These are phyloP conservation scores for Dactylella cylindrospora DNA, from an alignment of 2,329 filamentous ascomycete species.

Conservation along the genomic window DNA sequence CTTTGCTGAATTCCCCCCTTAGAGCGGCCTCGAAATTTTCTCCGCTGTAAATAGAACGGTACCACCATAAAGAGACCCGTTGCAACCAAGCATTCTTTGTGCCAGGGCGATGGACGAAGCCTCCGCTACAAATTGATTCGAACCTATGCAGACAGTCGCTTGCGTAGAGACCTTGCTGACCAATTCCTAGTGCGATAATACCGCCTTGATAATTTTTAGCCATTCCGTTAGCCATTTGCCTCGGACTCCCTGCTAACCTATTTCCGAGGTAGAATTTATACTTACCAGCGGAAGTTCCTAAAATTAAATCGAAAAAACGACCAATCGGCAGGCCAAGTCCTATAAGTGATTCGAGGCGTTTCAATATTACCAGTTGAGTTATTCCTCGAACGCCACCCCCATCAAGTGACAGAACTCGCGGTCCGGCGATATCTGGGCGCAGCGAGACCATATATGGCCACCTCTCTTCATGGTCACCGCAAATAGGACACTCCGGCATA, in stretches of 20 bases:
- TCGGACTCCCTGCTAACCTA: too few relatives aligned
- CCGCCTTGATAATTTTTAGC: not conserved
- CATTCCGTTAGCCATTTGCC: too few relatives aligned
- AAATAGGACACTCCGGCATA: slow-evolving; percentile 3
- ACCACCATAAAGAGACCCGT: not conserved
- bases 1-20: not conserved
- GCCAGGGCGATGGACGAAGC: not conserved
- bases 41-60: not conserved
- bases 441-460: slow-evolving; percentile 9
- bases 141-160: not conserved
- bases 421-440: not conserved
- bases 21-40: not conserved
- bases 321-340: slow-evolving; percentile 12
- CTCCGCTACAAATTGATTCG: not conserved
- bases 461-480: not conserved
- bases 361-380: slow-evolving; percentile 3
- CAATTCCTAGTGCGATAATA: slow-evolving; percentile 9
- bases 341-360: not conserved
- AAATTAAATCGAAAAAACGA: slow-evolving; percentile 12
- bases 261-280: not conserved
- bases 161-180: not conserved
- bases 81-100: not conserved
- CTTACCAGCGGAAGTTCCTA: slow-evolving; percentile 8
- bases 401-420: slow-evolving; percentile 11
- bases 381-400: slow-evolving; percentile 12